Conservation (phyloP, 1,139 yeast species). For the Hyphopichia pseudoburtonii region DNA sequence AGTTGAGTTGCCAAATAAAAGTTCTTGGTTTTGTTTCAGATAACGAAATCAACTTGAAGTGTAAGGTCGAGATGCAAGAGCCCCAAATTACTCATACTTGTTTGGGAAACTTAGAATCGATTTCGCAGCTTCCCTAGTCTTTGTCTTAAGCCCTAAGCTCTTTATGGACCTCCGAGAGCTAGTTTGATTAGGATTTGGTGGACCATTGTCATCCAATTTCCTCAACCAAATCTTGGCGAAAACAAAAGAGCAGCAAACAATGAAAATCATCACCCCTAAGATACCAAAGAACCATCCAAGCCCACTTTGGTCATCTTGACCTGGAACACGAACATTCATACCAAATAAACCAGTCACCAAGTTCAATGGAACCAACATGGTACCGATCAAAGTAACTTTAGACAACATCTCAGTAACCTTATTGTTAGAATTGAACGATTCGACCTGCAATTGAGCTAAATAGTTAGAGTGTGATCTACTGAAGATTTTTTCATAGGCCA, state of each 20-base stretch:
- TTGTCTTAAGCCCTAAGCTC: slow-evolving; percentile 44
- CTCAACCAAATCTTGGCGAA: slow-evolving; percentile 40
- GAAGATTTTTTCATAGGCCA: slow-evolving; percentile 89
- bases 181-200: slow-evolving; percentile 10
- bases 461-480: slow-evolving; percentile 90
- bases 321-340: slow-evolving; percentile 92
- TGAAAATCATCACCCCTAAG: slow-evolving; percentile 34
- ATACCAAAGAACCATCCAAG: slow-evolving; percentile 37
- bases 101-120: slow-evolving; percentile 45
- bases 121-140: slow-evolving; percentile 32
- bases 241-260: slow-evolving; percentile 29
- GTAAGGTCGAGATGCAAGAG: too few relatives aligned
- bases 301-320: slow-evolving; percentile 34
- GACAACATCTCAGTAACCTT: slow-evolving; percentile 84
- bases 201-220: slow-evolving; percentile 17
- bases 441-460: slow-evolving; percentile 91
- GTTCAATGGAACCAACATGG: slow-evolving; percentile 86
- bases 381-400: slow-evolving; percentile 87
- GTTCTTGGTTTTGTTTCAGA: too few relatives aligned
- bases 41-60: too few relatives aligned
- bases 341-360: slow-evolving; percentile 92
- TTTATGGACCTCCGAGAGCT: slow-evolving; percentile 39
- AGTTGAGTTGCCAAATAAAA: too few relatives aligned
- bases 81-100: slow-evolving; percentile 33
- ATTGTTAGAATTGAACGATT: slow-evolving; percentile 81